Percentiles rank a stretch among this genome's conserved stretches.
Conservation (phyloP, 257 asterid species). For the Fraxinus americana region DNA sequence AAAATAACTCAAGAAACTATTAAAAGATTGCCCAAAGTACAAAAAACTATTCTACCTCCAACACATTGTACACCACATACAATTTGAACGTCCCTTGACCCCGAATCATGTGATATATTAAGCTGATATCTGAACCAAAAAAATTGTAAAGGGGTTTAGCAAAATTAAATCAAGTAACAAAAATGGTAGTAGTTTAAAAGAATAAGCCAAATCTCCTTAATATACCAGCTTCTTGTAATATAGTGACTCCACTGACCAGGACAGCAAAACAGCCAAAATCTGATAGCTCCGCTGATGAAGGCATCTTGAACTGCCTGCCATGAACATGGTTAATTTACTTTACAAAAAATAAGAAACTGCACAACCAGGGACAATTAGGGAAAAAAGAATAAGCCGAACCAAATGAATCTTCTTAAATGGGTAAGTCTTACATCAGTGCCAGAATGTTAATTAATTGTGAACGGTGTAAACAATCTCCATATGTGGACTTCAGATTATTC, state of each 20-base stretch:
- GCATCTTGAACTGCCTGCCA: slow-evolving; percentile 99
- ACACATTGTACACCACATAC: slow-evolving; percentile 91
- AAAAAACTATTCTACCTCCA: slow-evolving; percentile 63
- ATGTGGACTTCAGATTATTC: too few relatives aligned
- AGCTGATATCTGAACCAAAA: slow-evolving; percentile 76
- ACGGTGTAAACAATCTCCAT: not conserved
- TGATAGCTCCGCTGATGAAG: slow-evolving; percentile 82
- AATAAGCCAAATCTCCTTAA: slow-evolving; percentile 17
- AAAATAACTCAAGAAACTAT: slow-evolving; percentile 20
- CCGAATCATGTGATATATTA: slow-evolving; percentile 98
- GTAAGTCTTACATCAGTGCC: not conserved
- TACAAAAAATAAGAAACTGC: slow-evolving; percentile 29
- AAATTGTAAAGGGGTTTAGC: slow-evolving; percentile 3
- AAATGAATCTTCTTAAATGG: not conserved
- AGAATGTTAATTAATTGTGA: not conserved
- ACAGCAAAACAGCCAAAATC: slow-evolving; percentile 88
- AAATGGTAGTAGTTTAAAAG: not conserved
- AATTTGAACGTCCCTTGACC: slow-evolving; percentile 96
- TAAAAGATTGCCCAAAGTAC: not conserved
- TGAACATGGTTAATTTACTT: slow-evolving; percentile 63
- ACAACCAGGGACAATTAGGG: not conserved
- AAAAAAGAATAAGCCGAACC: not conserved
- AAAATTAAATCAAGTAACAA: not conserved
- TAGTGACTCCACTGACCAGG: slow-evolving; percentile 69
- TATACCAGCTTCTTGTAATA: slow-evolving; percentile 88